Evolutionary conservation across 1,139 yeast species (phyloP), one percentile per base, ranked within the genome.

Genomic region (Nakaseomyces glabratus): DNA sequence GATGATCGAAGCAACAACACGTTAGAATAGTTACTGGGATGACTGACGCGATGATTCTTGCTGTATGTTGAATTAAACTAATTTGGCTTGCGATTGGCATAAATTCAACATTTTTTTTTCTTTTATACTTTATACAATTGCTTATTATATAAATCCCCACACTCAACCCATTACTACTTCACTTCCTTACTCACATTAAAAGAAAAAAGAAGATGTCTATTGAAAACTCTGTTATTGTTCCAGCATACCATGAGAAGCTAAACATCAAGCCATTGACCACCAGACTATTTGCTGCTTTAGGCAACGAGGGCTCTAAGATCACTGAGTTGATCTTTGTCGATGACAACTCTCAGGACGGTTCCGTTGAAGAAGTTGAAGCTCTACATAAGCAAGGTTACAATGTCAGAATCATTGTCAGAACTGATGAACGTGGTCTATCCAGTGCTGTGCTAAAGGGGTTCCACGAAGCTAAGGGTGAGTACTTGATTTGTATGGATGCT

Each of bases 261-360:
- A 66, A 66, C 48, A 64, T 66, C 48, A 60, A 63, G 39, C 70
- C 70, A 13, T 51, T 66, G 37, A 65, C 69, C 34, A 62, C 63
- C 18, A 55, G 70, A 39, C 48, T 66, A 18, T 66, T 65, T 42
- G 67, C 66, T 7, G 70, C 70, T 20, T 45, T 66, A 37, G 69
- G 69, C 41, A 61, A 56, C 34, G 57, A 54, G 15, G 60, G 51
- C 6, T 58, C 68, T 11, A 57, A 60, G 38, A 48, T 43, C 20
- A 63, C 69, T 3, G 71, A 66, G 46, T 50, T 66, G 43, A 64
- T 65, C 50, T 65, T 62, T 42, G 71, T 66, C 24, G 71, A 66
- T 45, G 71, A 66, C 47, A 66, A 66, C 49, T 64, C 69, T n/a
- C 55, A 59, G 29, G 70, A 66, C 45, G 71, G 70, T 4, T 65